Base-by-base conservation (phyloP, 2,329 filamentous ascomycete species). In the Hymenoscyphus repandus region DNA sequence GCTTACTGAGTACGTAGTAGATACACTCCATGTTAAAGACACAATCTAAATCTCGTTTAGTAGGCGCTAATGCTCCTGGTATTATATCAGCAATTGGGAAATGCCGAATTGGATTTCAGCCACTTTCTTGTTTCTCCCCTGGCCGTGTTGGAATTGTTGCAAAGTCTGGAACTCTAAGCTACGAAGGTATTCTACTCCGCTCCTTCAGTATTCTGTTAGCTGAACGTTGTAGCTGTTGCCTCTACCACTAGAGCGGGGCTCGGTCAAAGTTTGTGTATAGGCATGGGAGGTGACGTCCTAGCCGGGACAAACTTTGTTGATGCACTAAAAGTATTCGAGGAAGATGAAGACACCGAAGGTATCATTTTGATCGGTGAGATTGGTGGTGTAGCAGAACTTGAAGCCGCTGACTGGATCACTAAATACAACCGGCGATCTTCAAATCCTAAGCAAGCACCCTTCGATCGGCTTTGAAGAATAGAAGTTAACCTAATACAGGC, bases 231-330 rank as follows among this genome's bases (percentile, higher is more conserved):
- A 72, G 82, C 85, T 12, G 85, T 88, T 2, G 85, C 82, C 11
- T 86, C 84, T 2, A 79, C 85, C 34, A 85, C 84, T 11, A 73
- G 83, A 64, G 79, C 83, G 50, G 85, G 85, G 5, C 70, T 89
- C 6, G 86, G 86, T 0, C 86, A 89, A 65, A 87, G 81, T 64
- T 71, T 88, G 32, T 85, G 82, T 56, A 86, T 89, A 56, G 84
- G 83, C 18, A 83, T 89, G 74, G 86, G 86, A 5, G 86, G 86
- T 5, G 85, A 89, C 66, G 76, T 86, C 7, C 70, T 89, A 50
- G 80, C 83, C 1, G 88, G 88, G 0, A 92, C 87, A 1, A 84
- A 84, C 50, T 82, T 91, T 56, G 77, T 83, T 1, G 88, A 91
- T 62, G 85, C 79, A 2, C 67, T 87, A 45, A 78, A 76, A 49